Base-by-base conservation (phyloP, 2,329 filamentous ascomycete species). In the Remersonia thermophila region DNA sequence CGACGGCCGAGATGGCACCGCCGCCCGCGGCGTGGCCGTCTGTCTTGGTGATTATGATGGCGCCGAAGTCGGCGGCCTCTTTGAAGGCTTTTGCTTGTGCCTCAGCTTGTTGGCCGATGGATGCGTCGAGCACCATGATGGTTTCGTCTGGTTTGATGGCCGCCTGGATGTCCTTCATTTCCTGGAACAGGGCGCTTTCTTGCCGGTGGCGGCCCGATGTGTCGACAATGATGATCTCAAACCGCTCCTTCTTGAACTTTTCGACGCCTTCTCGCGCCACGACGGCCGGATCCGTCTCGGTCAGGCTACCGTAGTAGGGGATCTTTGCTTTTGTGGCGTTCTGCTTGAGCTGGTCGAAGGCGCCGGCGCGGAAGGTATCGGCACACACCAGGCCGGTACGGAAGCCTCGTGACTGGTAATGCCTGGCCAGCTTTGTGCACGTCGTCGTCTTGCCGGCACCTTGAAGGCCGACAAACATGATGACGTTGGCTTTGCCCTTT, bases 281-380 rank as follows among this genome's bases (percentile, higher is more conserved):
- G 5, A 86, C 79, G 0, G 89, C 86, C 0, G 91, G 91, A 54
- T 98, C 91, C 7, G 87, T 95, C 63, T 98, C 86, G 3, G 89
- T 98, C 46, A 98, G 68, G 39, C 84, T 93, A 51, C 91, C 91
- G 57, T 93, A 98, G 70, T 98, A 98, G 8, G 91, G 91, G 35
- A 98, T 96, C 66, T 96, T 96, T 34, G 91, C 91, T 60, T 96
- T 98, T 25, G 86, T 96, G 2, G 91, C 91, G 57, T 98, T 98
- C 63, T 98, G 91, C 65, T 96, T 96, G 58, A 98, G 61, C 65
- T 98, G 91, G 56, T 98, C 91, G 50, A 98, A 98, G 29, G 91
- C 91, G 67, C 91, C 91, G 25, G 91, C 91, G 64, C 91, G 83
- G 69, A 98, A 98, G 17, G 91, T 98, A 62, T 98, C 91, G 33